Evolutionary conservation across 306 rosid genomes (phyloP), one percentile per base, ranked within the genome.

Genomic region (Lagenaria siceraria): DNA sequence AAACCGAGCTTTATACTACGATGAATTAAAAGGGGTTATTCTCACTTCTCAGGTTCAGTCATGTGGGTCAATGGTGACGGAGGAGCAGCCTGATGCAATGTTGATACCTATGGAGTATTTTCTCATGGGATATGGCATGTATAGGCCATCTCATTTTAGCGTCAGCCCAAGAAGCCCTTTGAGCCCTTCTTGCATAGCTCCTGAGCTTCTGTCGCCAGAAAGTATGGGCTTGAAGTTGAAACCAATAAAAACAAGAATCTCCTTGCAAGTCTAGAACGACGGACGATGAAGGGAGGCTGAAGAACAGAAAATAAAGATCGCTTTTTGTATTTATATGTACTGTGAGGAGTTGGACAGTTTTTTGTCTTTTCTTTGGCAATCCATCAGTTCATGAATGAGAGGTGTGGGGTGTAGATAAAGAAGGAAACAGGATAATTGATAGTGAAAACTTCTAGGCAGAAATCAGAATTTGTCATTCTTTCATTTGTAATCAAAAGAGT

Each of bases 11-110:
- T 72, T 17, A 49, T 80, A 18, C 62, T 40, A 51, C 36, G 11
- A 14, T 27, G 27, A 54, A 73, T 15, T 17, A 69, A 69, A 40
- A 11, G 21, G 48, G 29, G 43, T 27, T 46, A 86, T 80, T 52
- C 53, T 22, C 90, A 92, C 97, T 79, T 56, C 48, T n/a, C 89
- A 95, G 99, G 99, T 95, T 81, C 97, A 95, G 86, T 89, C 89
- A 80, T 95, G 99, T 17, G 97, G 99, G 53, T 90, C 99, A 33
- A 86, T 92, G 96, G 97, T 95, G 79, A 95, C 97, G 59, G 99
- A 90, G 86, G 99, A 95, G 87, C 99, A 95, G 84, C 99, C 99
- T 56, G 93, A 92, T 73, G 97, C 99, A 6, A 92, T 95, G 99
- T 83, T 89, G 88, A 89, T 92, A 83, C 99, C 99, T 40, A 69